Evolutionary conservation across 2,329 filamentous ascomycete genomes (phyloP).

Genomic region (Aspergillus piperis): DNA sequence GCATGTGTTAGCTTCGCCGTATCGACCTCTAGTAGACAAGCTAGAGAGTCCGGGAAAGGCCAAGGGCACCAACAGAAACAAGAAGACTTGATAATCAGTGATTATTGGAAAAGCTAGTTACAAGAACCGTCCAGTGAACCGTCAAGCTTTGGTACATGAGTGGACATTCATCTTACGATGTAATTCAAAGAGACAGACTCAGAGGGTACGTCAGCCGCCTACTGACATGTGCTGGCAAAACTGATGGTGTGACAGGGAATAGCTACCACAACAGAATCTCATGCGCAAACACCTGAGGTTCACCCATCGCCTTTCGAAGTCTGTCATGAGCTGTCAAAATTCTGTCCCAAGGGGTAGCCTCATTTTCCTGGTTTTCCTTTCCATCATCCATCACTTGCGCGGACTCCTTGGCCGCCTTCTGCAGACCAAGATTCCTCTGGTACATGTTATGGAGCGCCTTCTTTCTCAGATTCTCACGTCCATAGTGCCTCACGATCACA

Average conservation of each 20-base stretch:
- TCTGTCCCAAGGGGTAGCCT: constrained; percentile 3
- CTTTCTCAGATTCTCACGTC: constrained; percentile 14
- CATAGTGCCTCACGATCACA: constrained; percentile 6
- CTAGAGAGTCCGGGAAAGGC: constrained; percentile 40
- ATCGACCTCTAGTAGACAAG: constrained; percentile 60
- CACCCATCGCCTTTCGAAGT: constrained; percentile 17
- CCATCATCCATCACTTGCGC: not conserved
- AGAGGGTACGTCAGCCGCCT: not conserved
- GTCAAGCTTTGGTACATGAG: constrained; percentile 10
- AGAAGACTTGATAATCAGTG: constrained; percentile 30
- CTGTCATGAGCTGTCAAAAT: constrained; percentile 16
- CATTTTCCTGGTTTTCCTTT: not conserved
- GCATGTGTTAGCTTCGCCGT: constrained; percentile 59
- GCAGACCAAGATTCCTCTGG: constrained; percentile 6
- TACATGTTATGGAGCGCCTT: constrained; percentile 10
- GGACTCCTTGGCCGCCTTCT: not conserved
- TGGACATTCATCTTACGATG: constrained; percentile 4
- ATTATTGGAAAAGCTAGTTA: constrained; percentile 12
- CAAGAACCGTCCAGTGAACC: constrained; percentile 1
- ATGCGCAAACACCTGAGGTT: not conserved
- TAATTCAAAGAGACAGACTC: not conserved
- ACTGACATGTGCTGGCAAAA: not conserved
- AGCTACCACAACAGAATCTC: not conserved
- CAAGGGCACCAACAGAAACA: constrained; percentile 35
- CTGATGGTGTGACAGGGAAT: not conserved